Percentiles rank a stretch among this genome's conserved stretches.
These are phyloP conservation scores for Coniochaeta ligniaria DNA, from an alignment of 2,329 filamentous ascomycete species.

Conservation along the genomic window DNA sequence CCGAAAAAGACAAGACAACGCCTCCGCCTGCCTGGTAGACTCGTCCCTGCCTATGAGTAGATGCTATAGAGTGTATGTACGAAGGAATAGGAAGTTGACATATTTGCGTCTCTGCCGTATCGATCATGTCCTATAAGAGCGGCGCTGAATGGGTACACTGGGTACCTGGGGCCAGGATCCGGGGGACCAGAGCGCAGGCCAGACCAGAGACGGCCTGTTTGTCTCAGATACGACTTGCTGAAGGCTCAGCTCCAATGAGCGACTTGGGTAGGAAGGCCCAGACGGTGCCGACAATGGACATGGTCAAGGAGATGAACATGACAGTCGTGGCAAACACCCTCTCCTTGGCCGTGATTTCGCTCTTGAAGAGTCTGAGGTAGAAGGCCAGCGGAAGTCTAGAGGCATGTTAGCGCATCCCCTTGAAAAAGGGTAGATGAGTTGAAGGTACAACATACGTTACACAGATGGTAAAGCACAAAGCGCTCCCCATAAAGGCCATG, in stretches of 20 bases:
- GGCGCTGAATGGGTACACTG: background rate
- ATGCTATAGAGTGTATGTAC: constrained; percentile 44
- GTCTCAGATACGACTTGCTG: background rate
- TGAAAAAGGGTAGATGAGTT: background rate
- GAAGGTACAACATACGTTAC: constrained; percentile 51
- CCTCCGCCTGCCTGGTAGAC: background rate
- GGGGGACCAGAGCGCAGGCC: background rate
- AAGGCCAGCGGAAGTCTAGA: constrained; percentile 68
- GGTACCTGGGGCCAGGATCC: background rate
- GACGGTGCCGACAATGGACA: constrained; percentile 73
- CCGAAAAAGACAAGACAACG: background rate
- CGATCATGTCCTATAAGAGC: background rate
- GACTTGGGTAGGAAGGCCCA: constrained; percentile 84
- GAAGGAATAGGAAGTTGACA: constrained; percentile 25
- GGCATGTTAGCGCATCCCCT: background rate
- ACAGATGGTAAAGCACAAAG: constrained; percentile 89
- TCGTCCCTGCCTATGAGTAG: background rate
- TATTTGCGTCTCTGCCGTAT: background rate
- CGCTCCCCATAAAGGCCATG: constrained; percentile 84
- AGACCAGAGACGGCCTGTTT: background rate
- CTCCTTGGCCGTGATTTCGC: constrained; percentile 59
- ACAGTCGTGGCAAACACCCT: constrained; percentile 60
- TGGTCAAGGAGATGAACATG: constrained; percentile 58
- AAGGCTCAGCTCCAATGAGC: constrained; percentile 49
- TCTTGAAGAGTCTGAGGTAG: constrained; percentile 81